phyloP scores from a whole-genome alignment of 805 yeast genomes.

The Debaryomyces hansenii region DNA sequence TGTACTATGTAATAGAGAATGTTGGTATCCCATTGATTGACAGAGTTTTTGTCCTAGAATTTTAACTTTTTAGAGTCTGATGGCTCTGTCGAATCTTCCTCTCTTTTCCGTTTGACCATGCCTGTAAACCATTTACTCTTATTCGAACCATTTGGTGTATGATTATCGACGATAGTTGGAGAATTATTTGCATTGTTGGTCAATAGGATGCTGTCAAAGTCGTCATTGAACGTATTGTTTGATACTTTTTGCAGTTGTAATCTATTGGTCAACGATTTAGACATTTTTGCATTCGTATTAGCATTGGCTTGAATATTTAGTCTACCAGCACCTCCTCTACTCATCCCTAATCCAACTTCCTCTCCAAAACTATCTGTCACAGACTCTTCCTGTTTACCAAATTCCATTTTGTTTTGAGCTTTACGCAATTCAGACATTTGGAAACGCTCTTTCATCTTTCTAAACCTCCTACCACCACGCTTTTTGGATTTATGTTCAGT shows the following conservation, averaged over 20 bases:
- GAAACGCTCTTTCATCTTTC: slow-evolving; percentile 79
- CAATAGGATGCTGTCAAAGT: slow-evolving; percentile 16
- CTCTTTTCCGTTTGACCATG: slow-evolving; percentile 11
- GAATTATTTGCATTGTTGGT: slow-evolving; percentile 4
- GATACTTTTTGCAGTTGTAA: slow-evolving; percentile 19
- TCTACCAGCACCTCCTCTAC: slow-evolving; percentile 31
- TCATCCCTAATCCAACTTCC: slow-evolving; percentile 82
- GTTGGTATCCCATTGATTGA: neutral
- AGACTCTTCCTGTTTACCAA: slow-evolving; percentile 72
- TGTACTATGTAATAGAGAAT: neutral
- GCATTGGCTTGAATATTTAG: slow-evolving; percentile 35
- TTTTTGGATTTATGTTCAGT: slow-evolving; percentile 74
- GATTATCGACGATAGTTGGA: neutral
- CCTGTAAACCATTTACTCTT: slow-evolving; percentile 23
- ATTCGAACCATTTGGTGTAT: neutral
- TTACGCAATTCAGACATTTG: slow-evolving; percentile 77
- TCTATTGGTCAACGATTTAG: slow-evolving; percentile 59
- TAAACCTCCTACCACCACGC: slow-evolving; percentile 79
- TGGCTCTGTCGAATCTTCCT: neutral
- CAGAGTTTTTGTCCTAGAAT: neutral
- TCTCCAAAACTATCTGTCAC: slow-evolving; percentile 69
- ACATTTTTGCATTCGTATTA: slow-evolving; percentile 56
- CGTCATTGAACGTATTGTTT: slow-evolving; percentile 8
- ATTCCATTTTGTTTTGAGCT: slow-evolving; percentile 81
- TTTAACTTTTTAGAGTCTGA: slow-evolving; percentile 1